phyloP scores from a whole-genome alignment of 441 rosid species.

The Erodium trifolium region DNA sequence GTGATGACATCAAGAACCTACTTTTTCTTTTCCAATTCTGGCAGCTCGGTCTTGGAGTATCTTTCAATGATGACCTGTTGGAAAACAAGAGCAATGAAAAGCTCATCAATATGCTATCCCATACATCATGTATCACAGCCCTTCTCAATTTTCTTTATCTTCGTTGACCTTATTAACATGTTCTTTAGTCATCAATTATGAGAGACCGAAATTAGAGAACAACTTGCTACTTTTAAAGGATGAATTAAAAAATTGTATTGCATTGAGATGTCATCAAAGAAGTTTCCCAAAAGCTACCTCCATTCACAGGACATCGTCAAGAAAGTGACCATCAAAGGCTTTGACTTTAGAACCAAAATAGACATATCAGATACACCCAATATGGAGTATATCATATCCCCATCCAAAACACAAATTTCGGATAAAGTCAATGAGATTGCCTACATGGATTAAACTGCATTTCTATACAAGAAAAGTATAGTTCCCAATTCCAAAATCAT shows the following conservation, averaged over 20 bases:
- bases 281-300: neutral
- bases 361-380: neutral
- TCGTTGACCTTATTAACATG: neutral
- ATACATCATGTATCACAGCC: neutral
- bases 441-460: neutral
- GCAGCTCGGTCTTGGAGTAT: constrained; percentile 67
- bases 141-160: neutral
- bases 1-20: constrained; percentile 25
- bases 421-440: neutral
- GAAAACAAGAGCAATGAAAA: neutral
- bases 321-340: neutral
- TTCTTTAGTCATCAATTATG: neutral
- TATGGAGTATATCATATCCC: neutral
- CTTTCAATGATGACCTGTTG: constrained; percentile 73
- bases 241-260: neutral
- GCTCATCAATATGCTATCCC: neutral
- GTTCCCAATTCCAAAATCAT: neutral
- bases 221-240: neutral
- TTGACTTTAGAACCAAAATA: neutral
- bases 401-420: neutral
- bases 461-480: neutral
- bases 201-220: neutral
- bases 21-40: constrained; percentile 78
- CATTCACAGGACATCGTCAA: neutral
- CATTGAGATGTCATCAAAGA: neutral